These are phyloP conservation scores for Arabidopsis arenosa DNA, from an alignment of 345 rosid species.

Conservation along the genomic window DNA sequence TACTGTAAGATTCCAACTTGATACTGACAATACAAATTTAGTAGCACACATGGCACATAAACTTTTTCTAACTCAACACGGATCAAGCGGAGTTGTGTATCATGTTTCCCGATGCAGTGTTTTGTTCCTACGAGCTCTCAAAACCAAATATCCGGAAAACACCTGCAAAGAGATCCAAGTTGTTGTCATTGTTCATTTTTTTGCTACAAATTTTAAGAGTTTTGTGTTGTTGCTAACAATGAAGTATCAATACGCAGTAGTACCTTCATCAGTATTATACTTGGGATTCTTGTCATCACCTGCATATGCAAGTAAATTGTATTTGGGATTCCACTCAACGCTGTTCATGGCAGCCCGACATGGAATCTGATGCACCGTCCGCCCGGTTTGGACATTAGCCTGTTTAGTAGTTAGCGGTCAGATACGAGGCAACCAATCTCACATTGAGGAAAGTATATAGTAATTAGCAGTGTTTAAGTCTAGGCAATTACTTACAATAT, in stretches of 20 bases:
- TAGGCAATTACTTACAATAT: conserved; percentile 62
- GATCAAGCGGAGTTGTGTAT: conserved; percentile 1
- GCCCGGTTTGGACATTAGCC: conserved; percentile 90
- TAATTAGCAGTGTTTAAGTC: conserved; percentile 2
- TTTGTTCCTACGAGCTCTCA: conserved; percentile 59
- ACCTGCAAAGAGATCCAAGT: conserved; percentile 59
- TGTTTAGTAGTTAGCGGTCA: conserved; percentile 45
- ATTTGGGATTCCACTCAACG: conserved; percentile 97
- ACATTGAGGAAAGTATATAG: not conserved
- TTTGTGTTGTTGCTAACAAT: not conserved
- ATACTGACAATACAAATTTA: conserved; percentile 2
- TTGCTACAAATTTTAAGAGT: not conserved
- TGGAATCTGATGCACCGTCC: conserved; percentile 90
- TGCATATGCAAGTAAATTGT: conserved; percentile 91
- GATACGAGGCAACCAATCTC: conserved; percentile 20
- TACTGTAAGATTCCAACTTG: conserved; percentile 16
- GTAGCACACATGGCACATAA: not conserved
- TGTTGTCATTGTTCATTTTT: conserved; percentile 5
- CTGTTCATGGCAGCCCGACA: conserved; percentile 98
- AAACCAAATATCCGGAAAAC: conserved; percentile 90
- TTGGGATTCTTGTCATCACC: conserved; percentile 96
- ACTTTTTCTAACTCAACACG: conserved; percentile 2
- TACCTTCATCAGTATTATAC: conserved; percentile 93
- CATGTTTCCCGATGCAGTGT: not conserved
- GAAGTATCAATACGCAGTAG: not conserved